A percentile compares a stretch with the other conserved stretches of the same genome.
phyloP scores from a whole-genome alignment of 208 protist genomes.

The Crithidia expoeki region DNA sequence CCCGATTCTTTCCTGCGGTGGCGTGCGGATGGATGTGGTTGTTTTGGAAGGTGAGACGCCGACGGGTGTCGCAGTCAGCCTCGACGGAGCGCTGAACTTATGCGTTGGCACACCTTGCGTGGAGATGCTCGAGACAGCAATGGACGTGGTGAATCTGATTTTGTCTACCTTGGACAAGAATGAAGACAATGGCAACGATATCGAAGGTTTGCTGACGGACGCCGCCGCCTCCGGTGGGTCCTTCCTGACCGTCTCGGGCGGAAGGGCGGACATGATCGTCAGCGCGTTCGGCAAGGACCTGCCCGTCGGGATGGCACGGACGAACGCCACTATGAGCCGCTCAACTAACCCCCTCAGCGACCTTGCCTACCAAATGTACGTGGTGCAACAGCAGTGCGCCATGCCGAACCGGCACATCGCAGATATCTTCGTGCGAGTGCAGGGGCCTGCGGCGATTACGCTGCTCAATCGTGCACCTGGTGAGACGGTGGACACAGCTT shows the following conservation, averaged over 20 bases:
- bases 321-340: conserved; percentile 1
- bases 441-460: conserved; percentile 54
- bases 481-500: conserved; percentile 48
- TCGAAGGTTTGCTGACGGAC: neutral
- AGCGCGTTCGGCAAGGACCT: conserved; percentile 10
- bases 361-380: conserved; percentile 35
- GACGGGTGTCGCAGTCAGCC: conserved; percentile 35
- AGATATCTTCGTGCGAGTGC: conserved; percentile 67
- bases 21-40: conserved; percentile 46
- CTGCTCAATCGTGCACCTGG: conserved; percentile 58
- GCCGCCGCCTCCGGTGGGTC: neutral
- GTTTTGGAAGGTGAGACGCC: conserved; percentile 38
- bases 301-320: conserved; percentile 7
- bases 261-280: conserved; percentile 5
- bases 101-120: conserved; percentile 77
- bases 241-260: conserved; percentile 1
- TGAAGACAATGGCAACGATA: neutral
- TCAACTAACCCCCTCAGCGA: conserved; percentile 11
- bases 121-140: conserved; percentile 74
- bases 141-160: conserved; percentile 80
- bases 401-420: conserved; percentile 51
- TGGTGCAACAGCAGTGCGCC: conserved; percentile 38
- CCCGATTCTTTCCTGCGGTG: conserved; percentile 53
- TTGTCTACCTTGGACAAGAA: conserved; percentile 40
- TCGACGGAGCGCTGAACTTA: conserved; percentile 51